A percentile compares a stretch with the other conserved stretches of the same genome.
Conservation (phyloP, 192 early-diverging fungal genomes). For the Dimargaris verticillata region DNA sequence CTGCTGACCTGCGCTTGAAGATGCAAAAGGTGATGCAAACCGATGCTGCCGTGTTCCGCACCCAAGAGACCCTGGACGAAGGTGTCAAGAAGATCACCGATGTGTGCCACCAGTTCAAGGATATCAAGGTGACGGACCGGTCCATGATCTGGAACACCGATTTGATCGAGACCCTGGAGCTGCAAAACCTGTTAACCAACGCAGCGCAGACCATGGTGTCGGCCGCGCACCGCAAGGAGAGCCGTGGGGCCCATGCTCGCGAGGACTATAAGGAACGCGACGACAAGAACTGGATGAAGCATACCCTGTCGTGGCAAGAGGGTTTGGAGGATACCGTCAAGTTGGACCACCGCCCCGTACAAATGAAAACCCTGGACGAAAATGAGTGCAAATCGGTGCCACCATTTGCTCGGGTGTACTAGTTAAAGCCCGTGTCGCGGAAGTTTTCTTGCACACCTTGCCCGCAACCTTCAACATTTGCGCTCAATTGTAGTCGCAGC, state of each 20-base stretch:
- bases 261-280: constrained; percentile 84
- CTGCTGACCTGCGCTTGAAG: constrained; percentile 72
- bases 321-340: constrained; percentile 56
- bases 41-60: constrained; percentile 96
- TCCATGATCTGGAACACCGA: constrained; percentile 98
- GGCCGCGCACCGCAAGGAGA: constrained; percentile 88
- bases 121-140: constrained; percentile 80
- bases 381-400: constrained; percentile 84
- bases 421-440: too few species aligned
- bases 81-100: constrained; percentile 74
- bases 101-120: constrained; percentile 59
- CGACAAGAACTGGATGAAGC: constrained; percentile 96
- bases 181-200: constrained; percentile 92
- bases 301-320: constrained; percentile 88
- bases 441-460: too few species aligned
- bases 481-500: too few species aligned
- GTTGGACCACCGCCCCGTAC: constrained; percentile 74
- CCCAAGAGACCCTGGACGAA: constrained; percentile 70
- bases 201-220: constrained; percentile 84
- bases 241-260: constrained; percentile 93
- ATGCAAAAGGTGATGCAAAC: constrained; percentile 99
- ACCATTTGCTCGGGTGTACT: constrained; percentile 76
- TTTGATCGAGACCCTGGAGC: constrained; percentile 86
- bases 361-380: constrained; percentile 71
- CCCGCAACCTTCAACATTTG: too few species aligned